Base-by-base conservation (phyloP, 176 grass and related monocot genomes). In the barley (Hordeum vulgare) region DNA sequence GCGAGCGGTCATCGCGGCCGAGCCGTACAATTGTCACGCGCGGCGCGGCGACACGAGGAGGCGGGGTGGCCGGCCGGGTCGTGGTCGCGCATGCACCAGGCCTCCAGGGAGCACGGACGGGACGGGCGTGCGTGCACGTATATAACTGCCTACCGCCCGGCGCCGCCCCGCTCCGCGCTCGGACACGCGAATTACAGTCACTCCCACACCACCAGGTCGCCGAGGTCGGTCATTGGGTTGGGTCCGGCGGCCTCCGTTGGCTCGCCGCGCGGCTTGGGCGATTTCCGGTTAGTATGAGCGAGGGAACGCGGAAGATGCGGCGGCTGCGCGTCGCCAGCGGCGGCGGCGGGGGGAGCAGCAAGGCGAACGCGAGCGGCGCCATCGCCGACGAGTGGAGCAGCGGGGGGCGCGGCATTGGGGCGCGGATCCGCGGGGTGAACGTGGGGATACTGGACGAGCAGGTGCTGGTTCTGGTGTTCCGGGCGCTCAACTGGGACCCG, bases 381-480 rank as follows among this genome's bases (percentile, higher is more conserved):
- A 25, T 17, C 6, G 53, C 11, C 4, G 76, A 63, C 23, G 28
- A 41, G 33, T 82, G 78, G 88, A 84, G 76, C 11, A 17, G 4
- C 1, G 58, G 68, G 1, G 79, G 65, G 4, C 47, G 44, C 4
- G 18, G 71, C 78, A 74, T 73, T 59, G 66, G 27, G 73, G 36
- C 74, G 37, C 84, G 80, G 28, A 12, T 39, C 26, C 66, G 74
- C 1, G 84, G 88, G 5, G 36, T 64, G 13, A 95, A 95, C 85
- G 51, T 64, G 9, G 93, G 93, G 44, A 90, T 95, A 64, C 79
- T 92, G 85, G 85, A 95, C 85, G 90, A 95, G 84, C 71, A 82
- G 71, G 93, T 92, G 45, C 79, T 92, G 25, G 3, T 26, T 37
- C 90, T 92, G 21, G 88, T 95, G 59, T 90, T 90, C 90, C 82